Evolutionary conservation across 306 rosid species (phyloP).

Genomic region (Castanea mollissima): DNA sequence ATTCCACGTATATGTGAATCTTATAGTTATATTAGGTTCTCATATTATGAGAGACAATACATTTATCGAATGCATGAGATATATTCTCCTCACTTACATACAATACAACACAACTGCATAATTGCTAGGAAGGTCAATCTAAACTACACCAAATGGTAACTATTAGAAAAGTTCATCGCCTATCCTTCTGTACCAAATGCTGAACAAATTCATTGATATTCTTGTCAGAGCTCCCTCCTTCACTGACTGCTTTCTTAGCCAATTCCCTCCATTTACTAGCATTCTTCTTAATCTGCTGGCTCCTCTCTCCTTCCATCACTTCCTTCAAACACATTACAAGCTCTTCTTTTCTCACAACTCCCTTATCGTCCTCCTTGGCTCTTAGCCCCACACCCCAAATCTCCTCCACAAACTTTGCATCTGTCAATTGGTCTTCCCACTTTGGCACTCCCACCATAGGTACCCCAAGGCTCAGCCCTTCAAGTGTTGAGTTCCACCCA

Average conservation of each 20-base stretch:
- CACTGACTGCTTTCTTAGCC: constrained; percentile 44
- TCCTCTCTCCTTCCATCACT: constrained; percentile 52
- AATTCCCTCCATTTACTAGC: constrained; percentile 41
- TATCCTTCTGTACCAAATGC: constrained; percentile 25
- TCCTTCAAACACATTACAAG: constrained; percentile 41
- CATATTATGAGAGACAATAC: accelerated
- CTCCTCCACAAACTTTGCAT: constrained; percentile 60
- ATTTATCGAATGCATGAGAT: too few relatives aligned
- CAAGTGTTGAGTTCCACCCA: constrained; percentile 72
- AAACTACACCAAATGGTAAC: neutral
- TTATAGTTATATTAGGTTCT: too few relatives aligned
- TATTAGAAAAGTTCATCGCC: constrained; percentile 13
- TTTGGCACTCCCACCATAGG: constrained; percentile 66
- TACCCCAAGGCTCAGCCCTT: constrained; percentile 60
- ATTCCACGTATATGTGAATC: too few relatives aligned
- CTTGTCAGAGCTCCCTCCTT: constrained; percentile 53
- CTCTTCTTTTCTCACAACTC: constrained; percentile 47
- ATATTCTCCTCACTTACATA: neutral
- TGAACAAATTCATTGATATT: constrained; percentile 40
- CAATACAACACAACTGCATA: neutral
- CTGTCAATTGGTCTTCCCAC: constrained; percentile 63
- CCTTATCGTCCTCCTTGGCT: constrained; percentile 54
- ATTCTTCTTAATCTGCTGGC: constrained; percentile 38
- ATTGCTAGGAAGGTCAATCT: neutral
- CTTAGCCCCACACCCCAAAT: constrained; percentile 61